Conservation (phyloP, 495 filamentous ascomycete genomes). For the Bombardia bombarda region DNA sequence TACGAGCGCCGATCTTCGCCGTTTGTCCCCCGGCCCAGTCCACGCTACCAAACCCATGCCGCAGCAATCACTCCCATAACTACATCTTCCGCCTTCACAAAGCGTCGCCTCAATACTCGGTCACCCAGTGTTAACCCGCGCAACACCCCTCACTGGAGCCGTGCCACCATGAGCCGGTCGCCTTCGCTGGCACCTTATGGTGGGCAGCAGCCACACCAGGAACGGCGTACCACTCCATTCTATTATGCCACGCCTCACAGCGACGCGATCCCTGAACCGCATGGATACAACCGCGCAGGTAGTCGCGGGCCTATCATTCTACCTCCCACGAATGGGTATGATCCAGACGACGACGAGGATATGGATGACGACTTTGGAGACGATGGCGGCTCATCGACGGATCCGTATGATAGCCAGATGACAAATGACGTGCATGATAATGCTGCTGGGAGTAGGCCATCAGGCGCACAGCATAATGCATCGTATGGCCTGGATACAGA, state of each 20-base stretch:
- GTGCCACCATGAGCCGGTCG: conserved; percentile 27
- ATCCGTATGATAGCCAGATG: conserved; percentile 19
- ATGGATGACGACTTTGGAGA: conserved; percentile 19
- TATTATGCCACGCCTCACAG: conserved; percentile 50
- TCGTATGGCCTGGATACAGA: too few relatives aligned
- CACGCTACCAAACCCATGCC: conserved; percentile 12
- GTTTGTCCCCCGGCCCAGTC: conserved; percentile 20
- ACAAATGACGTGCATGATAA: conserved; percentile 8
- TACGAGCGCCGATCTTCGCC: conserved; percentile 33
- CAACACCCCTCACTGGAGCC: conserved; percentile 40
- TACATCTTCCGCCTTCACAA: conserved; percentile 12
- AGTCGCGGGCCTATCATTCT: conserved; percentile 7
- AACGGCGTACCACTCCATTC: conserved; percentile 37
- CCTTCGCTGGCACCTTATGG: conserved; percentile 16
- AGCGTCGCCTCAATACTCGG: conserved; percentile 28
- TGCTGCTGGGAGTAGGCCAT: not conserved
- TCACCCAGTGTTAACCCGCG: conserved; percentile 35
- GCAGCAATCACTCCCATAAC: not conserved
- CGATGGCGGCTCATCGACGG: conserved; percentile 23
- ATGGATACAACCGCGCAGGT: conserved; percentile 11
- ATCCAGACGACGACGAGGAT: conserved; percentile 12
- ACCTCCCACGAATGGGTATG: conserved; percentile 10
- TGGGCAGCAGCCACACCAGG: conserved; percentile 5
- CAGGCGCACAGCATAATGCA: not conserved
- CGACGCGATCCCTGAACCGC: conserved; percentile 23